Base-by-base conservation (phyloP, 2,329 filamentous ascomycete genomes). In the Scedosporium aurantiacum region DNA sequence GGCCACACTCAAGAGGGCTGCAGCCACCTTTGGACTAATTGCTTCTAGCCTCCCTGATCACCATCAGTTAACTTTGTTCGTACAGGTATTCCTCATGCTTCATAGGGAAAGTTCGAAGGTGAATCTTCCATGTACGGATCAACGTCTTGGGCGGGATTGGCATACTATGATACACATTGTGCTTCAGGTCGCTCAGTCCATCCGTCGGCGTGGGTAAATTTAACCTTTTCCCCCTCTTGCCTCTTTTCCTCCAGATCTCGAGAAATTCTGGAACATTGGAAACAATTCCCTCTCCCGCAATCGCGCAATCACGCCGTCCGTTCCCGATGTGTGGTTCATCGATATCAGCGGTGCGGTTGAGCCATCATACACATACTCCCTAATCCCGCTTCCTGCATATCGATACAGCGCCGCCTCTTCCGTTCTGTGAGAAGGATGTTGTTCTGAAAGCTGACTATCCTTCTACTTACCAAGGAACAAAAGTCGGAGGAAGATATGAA, bases 161-260 rank as follows among this genome's bases (percentile, higher is more conserved):
- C 41, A 5, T 14, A 45, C 43, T 37, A 25, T 60, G 58, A 60
- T 18, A 60, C 58, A 37, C 27, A 4, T 52, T 28, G 25, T 60
- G 58, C 58, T 27, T 60, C 58, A 60, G 58, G 58, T 60, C 7
- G n/a, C 16, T 43, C 16, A 37, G 40, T n/a, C 40, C 57, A 27
- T 59, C 45, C 23, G 41, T 4, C 16, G 23, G 23, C 21, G n/a
- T 27, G 50, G 50, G 50, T 27, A 27, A 54, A 47, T 47, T 27
- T 23, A 58, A 47, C 40, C 14, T 25, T 43, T 21, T 7, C n/a
- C n/a, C 10, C 10, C 28, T 16, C 1, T 21, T 7, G 14, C 14
- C 37, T 58, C 37, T 47, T n/a, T 18, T 10, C n/a, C n/a, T n/a
- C 2, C 18, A 16, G 3, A 47, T 6, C 27, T 54, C 47, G 21